These are phyloP conservation scores for Clavulina sp. DNA, from an alignment of 768 basidiomycete species.

Conservation along the genomic window DNA sequence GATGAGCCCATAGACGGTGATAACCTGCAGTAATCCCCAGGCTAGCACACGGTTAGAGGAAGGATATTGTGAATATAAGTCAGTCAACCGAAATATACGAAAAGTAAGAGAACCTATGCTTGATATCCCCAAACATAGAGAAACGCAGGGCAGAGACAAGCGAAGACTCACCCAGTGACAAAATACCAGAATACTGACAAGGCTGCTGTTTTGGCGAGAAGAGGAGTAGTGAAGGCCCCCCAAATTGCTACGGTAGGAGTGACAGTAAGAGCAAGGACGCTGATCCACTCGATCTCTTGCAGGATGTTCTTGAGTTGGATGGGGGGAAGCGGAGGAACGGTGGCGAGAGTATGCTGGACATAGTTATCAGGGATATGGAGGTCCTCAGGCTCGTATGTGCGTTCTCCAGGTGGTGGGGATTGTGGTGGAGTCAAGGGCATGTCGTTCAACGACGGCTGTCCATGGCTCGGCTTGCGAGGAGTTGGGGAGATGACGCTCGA, in stretches of 20 bases:
- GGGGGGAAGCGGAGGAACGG: slow-evolving; percentile 49
- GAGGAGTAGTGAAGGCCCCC: slow-evolving; percentile 45
- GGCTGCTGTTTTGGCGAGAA: slow-evolving; percentile 53
- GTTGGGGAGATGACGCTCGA: too few relatives aligned
- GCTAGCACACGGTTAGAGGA: too few relatives aligned
- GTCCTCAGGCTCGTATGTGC: slow-evolving; percentile 16
- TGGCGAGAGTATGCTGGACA: slow-evolving; percentile 55
- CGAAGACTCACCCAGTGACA: slow-evolving; percentile 53
- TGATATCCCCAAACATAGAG: too few relatives aligned
- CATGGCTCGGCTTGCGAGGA: not conserved
- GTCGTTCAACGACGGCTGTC: not conserved
- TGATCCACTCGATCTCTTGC: slow-evolving; percentile 61
- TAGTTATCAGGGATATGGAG: slow-evolving; percentile 58
- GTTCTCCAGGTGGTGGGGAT: not conserved
- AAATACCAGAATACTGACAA: slow-evolving; percentile 60
- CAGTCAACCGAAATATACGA: too few relatives aligned
- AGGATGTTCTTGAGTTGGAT: slow-evolving; percentile 39
- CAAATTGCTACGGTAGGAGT: slow-evolving; percentile 57
- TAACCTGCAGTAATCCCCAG: slow-evolving; percentile 76
- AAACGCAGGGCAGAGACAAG: too few relatives aligned
- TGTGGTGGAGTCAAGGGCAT: slow-evolving; percentile 2
- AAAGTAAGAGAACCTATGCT: too few relatives aligned
- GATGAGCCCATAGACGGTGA: slow-evolving; percentile 94
- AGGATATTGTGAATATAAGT: too few relatives aligned
- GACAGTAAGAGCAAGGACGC: slow-evolving; percentile 49